Percentiles rank a stretch among this genome's conserved stretches.
Evolutionary conservation across 1,139 yeast species (phyloP).

Genomic region (Pichia kudriavzevii): DNA sequence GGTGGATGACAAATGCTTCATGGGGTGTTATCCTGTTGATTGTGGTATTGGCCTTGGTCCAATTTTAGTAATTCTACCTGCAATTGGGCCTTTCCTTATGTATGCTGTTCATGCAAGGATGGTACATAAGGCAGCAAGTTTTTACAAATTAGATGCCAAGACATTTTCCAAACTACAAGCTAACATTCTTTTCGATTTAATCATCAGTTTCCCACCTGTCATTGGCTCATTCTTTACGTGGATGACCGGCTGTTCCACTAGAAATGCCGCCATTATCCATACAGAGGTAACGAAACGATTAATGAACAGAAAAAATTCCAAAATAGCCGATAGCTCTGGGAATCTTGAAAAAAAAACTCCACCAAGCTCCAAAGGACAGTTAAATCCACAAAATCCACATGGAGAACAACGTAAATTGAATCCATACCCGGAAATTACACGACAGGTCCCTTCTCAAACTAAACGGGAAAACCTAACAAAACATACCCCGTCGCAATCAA

Average conservation of each 20-base stretch:
- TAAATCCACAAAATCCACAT: too few relatives aligned
- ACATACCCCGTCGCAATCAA: too few relatives aligned
- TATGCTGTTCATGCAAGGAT: slow-evolving; percentile 68
- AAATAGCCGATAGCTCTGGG: too few relatives aligned
- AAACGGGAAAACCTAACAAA: too few relatives aligned
- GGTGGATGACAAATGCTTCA: slow-evolving; percentile 72
- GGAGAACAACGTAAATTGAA: too few relatives aligned
- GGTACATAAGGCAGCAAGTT: slow-evolving; percentile 48
- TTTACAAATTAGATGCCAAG: slow-evolving; percentile 50
- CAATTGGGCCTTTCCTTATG: slow-evolving; percentile 74
- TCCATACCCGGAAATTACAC: too few relatives aligned
- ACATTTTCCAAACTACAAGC: slow-evolving; percentile 63
- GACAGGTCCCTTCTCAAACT: too few relatives aligned
- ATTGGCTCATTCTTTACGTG: slow-evolving; percentile 72
- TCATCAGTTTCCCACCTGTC: slow-evolving; percentile 71
- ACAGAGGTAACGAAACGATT: slow-evolving; percentile 37
- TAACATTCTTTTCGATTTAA: slow-evolving; percentile 63
- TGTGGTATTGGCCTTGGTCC: slow-evolving; percentile 77
- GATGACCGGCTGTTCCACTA: slow-evolving; percentile 79
- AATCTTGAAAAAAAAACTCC: too few relatives aligned
- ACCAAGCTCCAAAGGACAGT: too few relatives aligned
- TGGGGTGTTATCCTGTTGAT: slow-evolving; percentile 75
- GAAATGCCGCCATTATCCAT: slow-evolving; percentile 76
- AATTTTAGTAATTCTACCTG: slow-evolving; percentile 60
- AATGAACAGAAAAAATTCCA: too few relatives aligned